A percentile compares a stretch with the other conserved stretches of the same genome.
phyloP scores from a whole-genome alignment of 2,329 filamentous ascomycete species.

The Trichoderma koningii region DNA sequence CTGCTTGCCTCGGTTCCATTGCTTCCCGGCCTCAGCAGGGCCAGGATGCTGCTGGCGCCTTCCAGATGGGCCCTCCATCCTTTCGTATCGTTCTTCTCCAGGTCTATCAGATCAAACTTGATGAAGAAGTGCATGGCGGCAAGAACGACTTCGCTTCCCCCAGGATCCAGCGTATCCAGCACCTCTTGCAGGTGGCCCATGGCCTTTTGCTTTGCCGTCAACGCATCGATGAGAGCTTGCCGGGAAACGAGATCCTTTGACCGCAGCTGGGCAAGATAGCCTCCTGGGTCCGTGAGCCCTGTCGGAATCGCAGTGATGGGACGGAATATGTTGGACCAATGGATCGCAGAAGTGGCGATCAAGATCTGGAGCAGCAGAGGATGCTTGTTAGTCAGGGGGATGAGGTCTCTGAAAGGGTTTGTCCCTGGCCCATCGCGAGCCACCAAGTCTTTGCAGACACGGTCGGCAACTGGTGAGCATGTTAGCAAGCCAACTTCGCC shows the following conservation, averaged over 20 bases:
- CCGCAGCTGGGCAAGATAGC: constrained; percentile 42
- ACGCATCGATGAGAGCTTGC: constrained; percentile 49
- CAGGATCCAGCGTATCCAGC: constrained; percentile 44
- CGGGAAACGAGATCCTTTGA: constrained; percentile 44
- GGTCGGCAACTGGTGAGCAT: constrained; percentile 44
- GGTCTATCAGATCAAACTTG: constrained; percentile 54
- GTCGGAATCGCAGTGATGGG: constrained; percentile 39
- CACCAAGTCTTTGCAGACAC: constrained; percentile 58
- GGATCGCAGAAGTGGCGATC: constrained; percentile 52
- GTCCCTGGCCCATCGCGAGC: constrained; percentile 48
- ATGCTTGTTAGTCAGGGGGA: constrained; percentile 50
- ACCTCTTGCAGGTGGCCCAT: constrained; percentile 47
- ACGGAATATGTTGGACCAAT: constrained; percentile 50
- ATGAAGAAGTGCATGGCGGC: constrained; percentile 55
- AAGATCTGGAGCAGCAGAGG: constrained; percentile 52
- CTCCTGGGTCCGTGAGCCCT: constrained; percentile 41
- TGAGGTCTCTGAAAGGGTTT: constrained; percentile 53
- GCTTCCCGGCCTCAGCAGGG: constrained; percentile 35
- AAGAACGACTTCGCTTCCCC: constrained; percentile 50
- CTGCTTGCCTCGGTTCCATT: constrained; percentile 37
- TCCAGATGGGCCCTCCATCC: constrained; percentile 52
- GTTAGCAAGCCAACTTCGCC: constrained; percentile 16
- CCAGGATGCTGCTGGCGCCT: constrained; percentile 48
- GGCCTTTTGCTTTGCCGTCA: constrained; percentile 51
- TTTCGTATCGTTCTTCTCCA: constrained; percentile 45